Evolutionary conservation across 208 protist genomes (phyloP).

Genomic region (Crithidia expoeki): DNA sequence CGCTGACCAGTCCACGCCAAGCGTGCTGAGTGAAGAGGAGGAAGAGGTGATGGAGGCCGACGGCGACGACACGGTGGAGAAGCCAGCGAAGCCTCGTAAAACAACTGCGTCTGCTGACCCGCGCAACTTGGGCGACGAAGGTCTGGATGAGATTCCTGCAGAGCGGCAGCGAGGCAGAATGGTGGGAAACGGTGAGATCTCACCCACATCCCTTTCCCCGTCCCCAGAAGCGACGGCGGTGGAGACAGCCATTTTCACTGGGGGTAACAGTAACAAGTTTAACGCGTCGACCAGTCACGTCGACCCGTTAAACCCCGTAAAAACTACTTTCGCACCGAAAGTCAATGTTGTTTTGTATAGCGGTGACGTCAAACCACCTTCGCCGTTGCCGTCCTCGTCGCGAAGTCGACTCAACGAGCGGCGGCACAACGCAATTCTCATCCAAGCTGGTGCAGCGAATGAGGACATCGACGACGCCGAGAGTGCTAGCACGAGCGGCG

Average conservation of each 20-base stretch:
- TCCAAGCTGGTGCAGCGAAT: slow-evolving; percentile 14
- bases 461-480: slow-evolving; percentile 11
- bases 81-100: not conserved
- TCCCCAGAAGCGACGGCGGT: slow-evolving; percentile 3
- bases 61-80: not conserved
- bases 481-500: not conserved
- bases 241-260: not conserved
- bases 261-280: too few species aligned
- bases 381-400: too few species aligned
- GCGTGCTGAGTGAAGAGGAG: slow-evolving; percentile 56
- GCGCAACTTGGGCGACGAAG: slow-evolving; percentile 26
- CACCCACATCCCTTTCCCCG: slow-evolving; percentile 2
- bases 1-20: slow-evolving; percentile 62
- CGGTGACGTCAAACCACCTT: not conserved
- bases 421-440: slow-evolving; percentile 12
- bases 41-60: slow-evolving; percentile 17
- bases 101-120: slow-evolving; percentile 10
- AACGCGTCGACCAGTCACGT: not conserved
- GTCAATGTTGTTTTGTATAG: not conserved
- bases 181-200: not conserved
- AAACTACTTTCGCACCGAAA: not conserved
- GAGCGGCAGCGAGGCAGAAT: not conserved
- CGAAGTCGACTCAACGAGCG: slow-evolving; percentile 4
- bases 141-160: slow-evolving; percentile 1
- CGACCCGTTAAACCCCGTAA: not conserved